Base-by-base conservation (phyloP, 1,284 basidiomycete genomes). In the Schizopora paradoxa region DNA sequence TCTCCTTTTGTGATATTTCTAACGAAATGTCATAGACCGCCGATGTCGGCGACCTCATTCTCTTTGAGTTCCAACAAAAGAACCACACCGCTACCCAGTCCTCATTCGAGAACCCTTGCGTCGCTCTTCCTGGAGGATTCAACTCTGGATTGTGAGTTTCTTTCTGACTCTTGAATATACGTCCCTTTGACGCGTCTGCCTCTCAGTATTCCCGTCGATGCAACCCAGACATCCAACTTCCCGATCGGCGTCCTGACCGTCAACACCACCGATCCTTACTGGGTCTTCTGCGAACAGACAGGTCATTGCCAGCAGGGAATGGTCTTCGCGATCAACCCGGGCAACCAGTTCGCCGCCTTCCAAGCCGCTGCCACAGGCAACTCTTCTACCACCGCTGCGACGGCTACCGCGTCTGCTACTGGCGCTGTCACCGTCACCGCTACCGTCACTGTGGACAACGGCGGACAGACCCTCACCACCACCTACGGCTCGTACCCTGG, bases 21-120 rank as follows among this genome's bases (percentile, higher is more conserved):
- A n/a, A 29, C 19, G 18, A 10, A 26, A 14, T 23, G 21, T 31
- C 2, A n/a, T 44, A 78, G 74, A 71, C 58, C 48, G 77, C 76
- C 3, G 60, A 61, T 27, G 29, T 56, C 14, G 77, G 77, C 11
- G 78, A 81, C 51, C 55, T 58, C 5, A 62, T 81, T n/a, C 49
- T 62, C 22, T 81, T 81, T 56, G 66, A 60, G 13, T 80, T 81
- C 65, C 58, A 67, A 56, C 74, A 77, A 58, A 74, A 79, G 58
- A 82, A 82, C 58, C 80, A 83, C 55, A 81, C 79, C 5, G 73
- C 68, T 18, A 79, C 79, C 0, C 79, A 81, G 51, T 80, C 77
- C 2, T 67, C 74, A 2, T 67, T 82, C 19, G 63, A 62, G 1
- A 61, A 58, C 7, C 81, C 81, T 1, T 83, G 80, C 53, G 48